Conservation (phyloP, 2,329 filamentous ascomycete species). For the Hymenoscyphus repandus region DNA sequence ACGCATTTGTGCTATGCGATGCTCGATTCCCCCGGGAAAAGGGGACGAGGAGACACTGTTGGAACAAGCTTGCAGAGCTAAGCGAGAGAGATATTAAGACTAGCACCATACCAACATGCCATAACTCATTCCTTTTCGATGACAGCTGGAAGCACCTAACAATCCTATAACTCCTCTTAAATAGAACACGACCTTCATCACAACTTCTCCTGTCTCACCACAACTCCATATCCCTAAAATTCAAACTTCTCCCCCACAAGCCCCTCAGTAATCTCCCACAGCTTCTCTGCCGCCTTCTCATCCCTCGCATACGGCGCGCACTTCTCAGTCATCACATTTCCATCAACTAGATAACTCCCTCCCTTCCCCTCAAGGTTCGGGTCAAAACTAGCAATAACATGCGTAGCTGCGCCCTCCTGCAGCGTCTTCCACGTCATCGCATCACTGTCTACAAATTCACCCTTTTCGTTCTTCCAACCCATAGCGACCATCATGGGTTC, state of each 20-base stretch:
- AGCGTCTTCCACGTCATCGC: not conserved
- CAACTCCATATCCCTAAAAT: not conserved
- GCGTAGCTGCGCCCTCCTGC: conserved; percentile 1
- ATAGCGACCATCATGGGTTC: not conserved
- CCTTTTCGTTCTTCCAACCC: not conserved
- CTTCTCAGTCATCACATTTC: too few species aligned
- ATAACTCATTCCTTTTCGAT: too few species aligned
- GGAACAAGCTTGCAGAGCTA: too few species aligned
- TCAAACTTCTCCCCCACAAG: conserved; percentile 3
- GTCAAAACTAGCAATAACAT: conserved; percentile 5
- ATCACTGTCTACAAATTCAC: not conserved
- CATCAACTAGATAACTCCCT: too few species aligned
- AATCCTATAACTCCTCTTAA: too few species aligned
- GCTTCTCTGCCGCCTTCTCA: not conserved
- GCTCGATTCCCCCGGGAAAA: too few species aligned
- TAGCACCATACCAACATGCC: too few species aligned
- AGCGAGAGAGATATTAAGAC: too few species aligned
- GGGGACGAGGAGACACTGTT: too few species aligned
- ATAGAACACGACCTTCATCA: not conserved
- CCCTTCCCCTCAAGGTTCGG: not conserved
- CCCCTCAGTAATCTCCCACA: conserved; percentile 5
- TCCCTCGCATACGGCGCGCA: not conserved
- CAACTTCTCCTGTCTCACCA: not conserved
- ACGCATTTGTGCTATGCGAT: too few species aligned
- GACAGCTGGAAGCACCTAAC: too few species aligned